Base-by-base conservation (phyloP, 2,329 filamentous ascomycete species). In the Botrytis galanthina region DNA sequence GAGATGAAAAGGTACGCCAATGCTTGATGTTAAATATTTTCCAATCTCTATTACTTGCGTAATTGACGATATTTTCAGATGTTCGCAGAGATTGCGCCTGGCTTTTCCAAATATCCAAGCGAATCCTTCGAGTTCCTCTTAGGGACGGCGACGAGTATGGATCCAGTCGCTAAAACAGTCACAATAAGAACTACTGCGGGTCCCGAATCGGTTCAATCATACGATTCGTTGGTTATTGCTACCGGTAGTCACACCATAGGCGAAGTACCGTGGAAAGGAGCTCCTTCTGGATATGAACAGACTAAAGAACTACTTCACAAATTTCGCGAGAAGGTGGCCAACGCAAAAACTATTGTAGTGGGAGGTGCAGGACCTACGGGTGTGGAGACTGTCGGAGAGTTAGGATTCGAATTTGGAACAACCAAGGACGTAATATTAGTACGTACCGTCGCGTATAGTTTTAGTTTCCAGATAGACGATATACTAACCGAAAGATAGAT, bases 201-300 rank as follows among this genome's bases (percentile, higher is more conserved):
- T 7, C 29, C 37, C 22, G 82, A 81, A 10, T 78, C 74, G 8
- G 76, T 77, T n/a, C 80, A 81, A 9, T 74, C 74, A 32, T 90
- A 90, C 77, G 84, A 88, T 75, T 84, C 84, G 35, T 81, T 90
- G 20, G 78, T 90, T 74, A 80, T 90, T 61, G 87, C 87, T 16
- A 90, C 88, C 3, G 88, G 88, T 12, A 81, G 85, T 4, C 81
- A 82, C 42, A 82, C 83, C 46, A 81, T 78, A 35, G 83, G 82
- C 7, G 80, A 79, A 32, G 82, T 86, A 80, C 87, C 87, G 0
- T 89, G 74, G 74, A 75, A 75, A 70, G 46, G 35, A 5, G 63
- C 62, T 3, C 39, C 85, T 80, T 89, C 89, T 79, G 80, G 79
- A 32, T 75, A 84, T 0, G 81, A 84, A 71, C 74, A 68, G n/a